Percentiles rank a stretch among this genome's conserved stretches.
These are phyloP conservation scores for Xeromyces bisporus DNA, from an alignment of 495 filamentous ascomycete genomes.

Conservation along the genomic window DNA sequence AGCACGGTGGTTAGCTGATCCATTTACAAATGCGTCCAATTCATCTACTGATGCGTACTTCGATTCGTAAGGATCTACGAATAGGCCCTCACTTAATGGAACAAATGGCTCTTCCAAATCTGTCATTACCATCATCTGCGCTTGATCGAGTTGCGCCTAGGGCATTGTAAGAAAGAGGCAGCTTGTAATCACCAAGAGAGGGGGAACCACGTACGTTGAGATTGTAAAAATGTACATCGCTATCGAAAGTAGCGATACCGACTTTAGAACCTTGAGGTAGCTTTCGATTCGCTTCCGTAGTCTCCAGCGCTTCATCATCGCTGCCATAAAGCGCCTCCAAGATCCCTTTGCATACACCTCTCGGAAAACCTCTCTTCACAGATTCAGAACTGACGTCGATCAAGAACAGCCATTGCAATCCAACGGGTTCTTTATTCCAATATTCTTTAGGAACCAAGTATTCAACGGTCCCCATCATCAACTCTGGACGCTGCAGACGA, in stretches of 20 bases:
- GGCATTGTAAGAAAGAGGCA: slow-evolving; percentile 10
- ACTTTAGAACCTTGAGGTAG: slow-evolving; percentile 72
- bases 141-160: slow-evolving; percentile 60
- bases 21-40: slow-evolving; percentile 1
- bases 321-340: slow-evolving; percentile 64
- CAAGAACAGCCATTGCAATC: slow-evolving; percentile 73
- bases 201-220: slow-evolving; percentile 43
- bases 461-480: slow-evolving; percentile 83
- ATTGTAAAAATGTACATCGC: slow-evolving; percentile 95
- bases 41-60: slow-evolving; percentile 32
- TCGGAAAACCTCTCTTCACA: slow-evolving; percentile 73
- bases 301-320: slow-evolving; percentile 30
- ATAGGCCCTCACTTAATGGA: slow-evolving; percentile 76
- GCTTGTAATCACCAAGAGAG: neutral
- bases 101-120: slow-evolving; percentile 96
- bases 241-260: slow-evolving; percentile 90
- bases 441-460: slow-evolving; percentile 97
- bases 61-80: slow-evolving; percentile 90
- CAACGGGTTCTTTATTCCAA: slow-evolving; percentile 88
- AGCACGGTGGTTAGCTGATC: slow-evolving; percentile 1
- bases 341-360: slow-evolving; percentile 82
- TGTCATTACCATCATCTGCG: slow-evolving; percentile 98
- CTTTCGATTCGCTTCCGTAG: slow-evolving; percentile 34
- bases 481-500: slow-evolving; percentile 73
- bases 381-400: slow-evolving; percentile 88